Base-by-base conservation (phyloP, 495 filamentous ascomycete species). In the Cenococcum geophilum region DNA sequence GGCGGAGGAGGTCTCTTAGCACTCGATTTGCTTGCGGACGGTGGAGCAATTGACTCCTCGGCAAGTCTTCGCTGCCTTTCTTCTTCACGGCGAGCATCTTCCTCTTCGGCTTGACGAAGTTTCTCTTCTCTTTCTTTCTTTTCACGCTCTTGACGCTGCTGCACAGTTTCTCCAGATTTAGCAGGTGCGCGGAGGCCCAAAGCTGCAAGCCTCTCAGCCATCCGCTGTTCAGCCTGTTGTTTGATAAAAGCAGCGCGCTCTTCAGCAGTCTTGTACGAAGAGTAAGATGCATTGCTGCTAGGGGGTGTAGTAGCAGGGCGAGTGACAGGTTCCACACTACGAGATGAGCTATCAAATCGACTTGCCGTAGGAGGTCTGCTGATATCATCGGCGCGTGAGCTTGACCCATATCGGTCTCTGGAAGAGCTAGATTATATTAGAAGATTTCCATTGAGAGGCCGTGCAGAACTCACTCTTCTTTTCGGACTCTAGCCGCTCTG, bases 191-290 rank as follows among this genome's bases (percentile, higher is more conserved):
- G 93, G 65, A 99, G 82, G 18, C 93, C 93, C 58, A 96, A 82
- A 50, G 92, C 93, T 48, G 95, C 95, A 64, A 99, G 84, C 53
- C 93, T 84, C 72, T 97, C 95, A n/a, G 92, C 91, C 88, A 99
- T 97, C 49, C 92, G 88, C 70, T 91, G 89, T 73, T 97, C 91
- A 12, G 95, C 95, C 71, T 96, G 92, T 72, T 97, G 91, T 71
- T 93, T 93, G 64, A 97, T 95, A 72, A 91, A 96, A 5, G 95
- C 90, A 25, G 95, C 92, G 43, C 95, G 83, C 63, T 97, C 92
- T 70, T 97, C 91, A 4, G 91, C 85, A 1, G 92, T 95, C 69
- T 87, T 88, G 72, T 89, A 91, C n/a, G 87, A 79, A 1, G 87
- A 82, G 61, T 95, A 93, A 4, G 86, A 82, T 4, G 77, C 76